Base-by-base conservation (phyloP, 306 rosid genomes). In the Sophora flavescens region DNA sequence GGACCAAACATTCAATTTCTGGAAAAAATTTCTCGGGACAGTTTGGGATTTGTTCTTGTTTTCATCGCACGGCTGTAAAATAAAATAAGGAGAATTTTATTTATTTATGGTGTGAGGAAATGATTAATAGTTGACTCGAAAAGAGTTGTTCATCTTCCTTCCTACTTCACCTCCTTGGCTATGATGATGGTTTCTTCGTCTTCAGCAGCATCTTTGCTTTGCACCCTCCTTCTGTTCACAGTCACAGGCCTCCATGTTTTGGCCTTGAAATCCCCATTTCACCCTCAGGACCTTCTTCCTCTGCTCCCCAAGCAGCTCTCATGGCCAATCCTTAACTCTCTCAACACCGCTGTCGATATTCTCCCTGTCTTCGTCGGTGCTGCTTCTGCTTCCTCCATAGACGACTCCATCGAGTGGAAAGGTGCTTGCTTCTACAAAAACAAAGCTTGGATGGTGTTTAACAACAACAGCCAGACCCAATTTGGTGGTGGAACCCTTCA, bases 401-500 rank as follows among this genome's bases (percentile, higher is more conserved):
- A 78, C 1, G 28, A 85, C 17, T 2, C 61, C 7, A 14, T 64
- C 16, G 75, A 77, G 6, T 96, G 99, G 99, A 84, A 92, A 48
- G 99, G 96, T 5, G 85, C 98, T 4, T 96, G 99, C 80, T 96
- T 96, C 63, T 86, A 79, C 77, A 1, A 91, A n/a, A 96, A 92
- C 81, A 56, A 51, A 0, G 99, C 99, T 35, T 92, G 99, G 97
- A 64, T 96, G 84, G 98, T 85, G 64, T 88, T 95, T 74, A 90
- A 91, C 75, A 92, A 92, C 74, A 83, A 92, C 8, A 74, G 75
- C 41, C 88, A 84, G 45, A 33, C 84, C 16, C 61, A 91, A 78
- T 90, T 81, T 75, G 99, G 99, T 9, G 99, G 99, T 47, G 99
- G 99, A 26, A 92, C 98, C 35, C 97, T 96, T 75, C 99, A 96